Base-by-base conservation (phyloP, 2,329 filamentous ascomycete species). In the Aspergillus pseudonomiae region DNA sequence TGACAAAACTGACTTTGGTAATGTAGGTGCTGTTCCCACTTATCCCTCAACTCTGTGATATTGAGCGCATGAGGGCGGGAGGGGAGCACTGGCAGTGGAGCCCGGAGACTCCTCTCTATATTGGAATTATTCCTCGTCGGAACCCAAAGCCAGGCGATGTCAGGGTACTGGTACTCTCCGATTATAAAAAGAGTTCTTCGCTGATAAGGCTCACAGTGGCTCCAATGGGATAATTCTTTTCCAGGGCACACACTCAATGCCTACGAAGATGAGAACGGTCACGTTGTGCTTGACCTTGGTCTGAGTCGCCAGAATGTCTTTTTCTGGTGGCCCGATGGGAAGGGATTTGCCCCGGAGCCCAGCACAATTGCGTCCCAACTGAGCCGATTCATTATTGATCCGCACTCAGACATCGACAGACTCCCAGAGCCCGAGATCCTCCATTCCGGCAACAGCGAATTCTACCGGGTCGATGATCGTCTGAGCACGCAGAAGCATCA, bases 401-500 rank as follows among this genome's bases (percentile, higher is more conserved):
- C 74, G 1, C 48, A 52, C 2, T 60, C 71, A 3, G 36, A 28
- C 5, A 5, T 3, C 26, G 26, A 28, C 26, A 63, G 5, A 26
- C 71, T 10, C 65, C 75, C 26, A 67, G 39, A 65, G 54, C 39
- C 67, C 45, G 0, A 43, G 71, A 59, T 73, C 34, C 53, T 76
- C 2, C 63, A 68, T 0, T 6, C 57, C n/a, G 61, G 73, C 14
- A 83, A 82, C 64, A 80, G 79, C n/a, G 82, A 84, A 69, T 84
- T 84, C 73, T 82, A 80, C 7, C 78, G 82, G 12, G 83, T 84
- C 62, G 82, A 84, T 64, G 82, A 84, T 66, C 78, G 82, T 1
- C 80, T 78, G 61, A 4, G 74, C 70, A 65, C 76, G 77, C 36
- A 77, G 77, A 54, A 74, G 70, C 7, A 74, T 68, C 6, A 70